Evolutionary conservation across 192 early-diverging fungal species (phyloP).

Genomic region (Coemansia javaensis): DNA sequence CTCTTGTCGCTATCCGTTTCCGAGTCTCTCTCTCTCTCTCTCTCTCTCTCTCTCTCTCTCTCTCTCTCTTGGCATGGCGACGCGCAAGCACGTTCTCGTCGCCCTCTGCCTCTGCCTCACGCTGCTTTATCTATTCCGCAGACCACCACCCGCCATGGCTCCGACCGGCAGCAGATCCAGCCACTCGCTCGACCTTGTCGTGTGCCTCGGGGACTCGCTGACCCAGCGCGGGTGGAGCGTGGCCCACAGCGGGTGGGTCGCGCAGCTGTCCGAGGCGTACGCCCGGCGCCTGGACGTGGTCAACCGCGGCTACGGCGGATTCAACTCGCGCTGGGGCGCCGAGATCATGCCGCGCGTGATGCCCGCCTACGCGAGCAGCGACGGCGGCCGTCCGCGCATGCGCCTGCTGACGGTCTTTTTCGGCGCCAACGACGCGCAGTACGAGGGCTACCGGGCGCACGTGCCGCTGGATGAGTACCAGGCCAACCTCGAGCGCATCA

Average conservation of each 20-base stretch:
- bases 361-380: background rate
- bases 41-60: too few species aligned
- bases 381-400: background rate
- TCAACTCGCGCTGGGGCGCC: conserved; percentile 20
- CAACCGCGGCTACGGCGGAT: conserved; percentile 40
- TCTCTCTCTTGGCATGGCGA: too few species aligned
- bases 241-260: conserved; percentile 26
- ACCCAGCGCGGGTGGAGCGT: conserved; percentile 45
- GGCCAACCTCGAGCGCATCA: conserved; percentile 9
- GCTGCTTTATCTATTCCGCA: too few species aligned
- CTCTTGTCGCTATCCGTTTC: too few species aligned
- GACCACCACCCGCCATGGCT: too few species aligned
- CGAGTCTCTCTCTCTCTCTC: too few species aligned
- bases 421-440: conserved; percentile 40
- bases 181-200: conserved; percentile 2
- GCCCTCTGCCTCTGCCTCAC: too few species aligned
- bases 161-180: too few species aligned
- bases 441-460: conserved; percentile 6
- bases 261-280: conserved; percentile 27
- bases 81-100: too few species aligned
- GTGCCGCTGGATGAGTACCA: conserved; percentile 35
- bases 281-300: conserved; percentile 23
- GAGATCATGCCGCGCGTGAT: conserved; percentile 10
- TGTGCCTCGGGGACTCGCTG: conserved; percentile 40
- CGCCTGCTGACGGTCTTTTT: conserved; percentile 21